Evolutionary conservation across 345 rosid species (phyloP), one percentile per base, ranked within the genome.

Genomic region (Crucihimalaya himalaica): DNA sequence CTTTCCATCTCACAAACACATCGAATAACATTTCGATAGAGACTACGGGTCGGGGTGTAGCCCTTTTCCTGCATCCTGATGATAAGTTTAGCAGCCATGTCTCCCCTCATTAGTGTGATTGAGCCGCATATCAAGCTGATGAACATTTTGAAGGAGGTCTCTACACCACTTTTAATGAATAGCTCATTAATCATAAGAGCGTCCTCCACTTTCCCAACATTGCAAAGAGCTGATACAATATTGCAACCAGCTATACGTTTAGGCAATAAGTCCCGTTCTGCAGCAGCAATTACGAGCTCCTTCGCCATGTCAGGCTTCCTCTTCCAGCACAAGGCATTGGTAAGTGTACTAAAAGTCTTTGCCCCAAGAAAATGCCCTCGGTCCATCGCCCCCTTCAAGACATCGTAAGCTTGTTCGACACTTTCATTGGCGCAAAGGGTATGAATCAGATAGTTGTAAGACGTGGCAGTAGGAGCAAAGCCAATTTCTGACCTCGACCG

Each of bases 61-160:
- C 92, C 96, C 68, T 81, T 88, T 32, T 85, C 84, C 70, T 87
- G 97, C 97, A 92, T 92, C 66, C 85, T 86, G 54, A 84, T 56
- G 32, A 95, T 83, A 73, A 95, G 92, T 68, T 75, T 77, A 32
- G 86, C 85, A 40, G 92, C 91, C 71, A 84, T 63, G 79, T 89
- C 90, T 54, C 80, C 86, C 80, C 82, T 86, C 69, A 80, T 75
- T 20, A 74, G 75, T 75, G 70, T 70, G 60, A 12, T 68, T 68
- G 89, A 79, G 67, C 89, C 89, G 40, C 20, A 48, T 75, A 95
- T 89, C 86, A 92, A 79, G 45, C 63, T 51, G 43, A 54, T 0
- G 75, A 81, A 92, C 74, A 83, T 70, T 28, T 5, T 47, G 27
- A n/a, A 53, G 16, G 58, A 42, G 28, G 79, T 75, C 18, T 37